Conservation (phyloP, 2,329 filamentous ascomycete genomes). For the Diplocarpon mali region DNA sequence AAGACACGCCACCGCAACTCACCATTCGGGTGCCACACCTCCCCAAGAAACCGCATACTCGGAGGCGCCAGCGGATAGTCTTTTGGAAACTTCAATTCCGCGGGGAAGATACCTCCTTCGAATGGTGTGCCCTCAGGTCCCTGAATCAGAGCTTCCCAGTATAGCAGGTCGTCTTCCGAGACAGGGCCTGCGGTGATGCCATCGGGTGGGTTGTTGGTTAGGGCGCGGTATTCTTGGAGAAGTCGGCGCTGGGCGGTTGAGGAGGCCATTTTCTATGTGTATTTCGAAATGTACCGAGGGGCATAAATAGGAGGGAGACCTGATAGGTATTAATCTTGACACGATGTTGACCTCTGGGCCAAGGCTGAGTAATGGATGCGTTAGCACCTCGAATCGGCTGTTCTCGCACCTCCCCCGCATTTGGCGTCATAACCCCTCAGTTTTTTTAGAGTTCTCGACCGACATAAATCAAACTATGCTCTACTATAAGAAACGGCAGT, state of each 20-base stretch:
- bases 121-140: slow-evolving; percentile 94
- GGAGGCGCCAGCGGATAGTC: slow-evolving; percentile 96
- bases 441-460: neutral
- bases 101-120: slow-evolving; percentile 89
- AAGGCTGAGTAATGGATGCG: slow-evolving; percentile 1
- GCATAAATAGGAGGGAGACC: neutral
- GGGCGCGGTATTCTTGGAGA: slow-evolving; percentile 89
- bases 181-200: slow-evolving; percentile 93
- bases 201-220: slow-evolving; percentile 91
- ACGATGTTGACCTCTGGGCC: neutral
- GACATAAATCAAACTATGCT: neutral
- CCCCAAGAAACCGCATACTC: slow-evolving; percentile 88
- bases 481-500: neutral
- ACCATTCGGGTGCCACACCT: slow-evolving; percentile 97
- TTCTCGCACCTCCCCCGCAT: slow-evolving; percentile 4
- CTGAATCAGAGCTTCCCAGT: slow-evolving; percentile 94
- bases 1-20: slow-evolving; percentile 19
- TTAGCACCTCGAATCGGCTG: slow-evolving; percentile 1
- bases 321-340: no score
- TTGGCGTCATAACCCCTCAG: slow-evolving; percentile 5
- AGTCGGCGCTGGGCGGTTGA: slow-evolving; percentile 66
- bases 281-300: neutral
- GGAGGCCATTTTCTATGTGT: slow-evolving; percentile 36
- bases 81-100: slow-evolving; percentile 86
- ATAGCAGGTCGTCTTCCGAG: slow-evolving; percentile 86